phyloP scores from a whole-genome alignment of 169 alveolate genomes.

The Cryptosporidium ryanae region DNA sequence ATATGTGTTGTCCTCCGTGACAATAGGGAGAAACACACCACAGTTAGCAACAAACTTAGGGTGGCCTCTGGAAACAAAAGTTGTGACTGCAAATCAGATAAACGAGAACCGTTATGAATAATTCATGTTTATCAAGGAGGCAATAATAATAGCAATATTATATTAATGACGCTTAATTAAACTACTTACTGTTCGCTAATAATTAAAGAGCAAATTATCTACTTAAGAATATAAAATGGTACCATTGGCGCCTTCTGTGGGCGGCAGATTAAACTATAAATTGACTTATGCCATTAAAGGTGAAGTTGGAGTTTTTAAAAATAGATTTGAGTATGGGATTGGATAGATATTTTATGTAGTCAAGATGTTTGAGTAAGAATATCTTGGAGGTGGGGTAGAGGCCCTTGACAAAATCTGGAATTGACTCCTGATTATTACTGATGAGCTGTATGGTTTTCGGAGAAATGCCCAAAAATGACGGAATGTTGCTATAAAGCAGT shows the following conservation, averaged over 20 bases:
- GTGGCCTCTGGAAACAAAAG: too few relatives aligned
- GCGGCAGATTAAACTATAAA: conserved; percentile 56
- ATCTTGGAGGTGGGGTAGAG: conserved; percentile 51
- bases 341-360: conserved; percentile 42
- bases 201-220: too few relatives aligned
- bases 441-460: background rate
- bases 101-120: too few relatives aligned
- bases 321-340: conserved; percentile 34
- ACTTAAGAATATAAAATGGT: background rate
- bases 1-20: too few relatives aligned
- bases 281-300: conserved; percentile 6
- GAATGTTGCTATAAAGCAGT: conserved; percentile 27
- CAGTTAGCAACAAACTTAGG: too few relatives aligned
- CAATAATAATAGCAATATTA: too few relatives aligned
- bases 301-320: conserved; percentile 25
- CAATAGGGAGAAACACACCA: too few relatives aligned
- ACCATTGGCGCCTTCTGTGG: conserved; percentile 5
- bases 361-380: conserved; percentile 3
- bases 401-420: conserved; percentile 29
- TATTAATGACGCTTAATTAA: too few relatives aligned
- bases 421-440: background rate
- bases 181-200: too few relatives aligned
- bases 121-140: too few relatives aligned
- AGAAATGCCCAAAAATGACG: conserved; percentile 33
- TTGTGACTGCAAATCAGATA: too few relatives aligned